Evolutionary conservation across 1,284 basidiomycete species (phyloP), one percentile per base, ranked within the genome.

Genomic region (Volvariella surrecta): DNA sequence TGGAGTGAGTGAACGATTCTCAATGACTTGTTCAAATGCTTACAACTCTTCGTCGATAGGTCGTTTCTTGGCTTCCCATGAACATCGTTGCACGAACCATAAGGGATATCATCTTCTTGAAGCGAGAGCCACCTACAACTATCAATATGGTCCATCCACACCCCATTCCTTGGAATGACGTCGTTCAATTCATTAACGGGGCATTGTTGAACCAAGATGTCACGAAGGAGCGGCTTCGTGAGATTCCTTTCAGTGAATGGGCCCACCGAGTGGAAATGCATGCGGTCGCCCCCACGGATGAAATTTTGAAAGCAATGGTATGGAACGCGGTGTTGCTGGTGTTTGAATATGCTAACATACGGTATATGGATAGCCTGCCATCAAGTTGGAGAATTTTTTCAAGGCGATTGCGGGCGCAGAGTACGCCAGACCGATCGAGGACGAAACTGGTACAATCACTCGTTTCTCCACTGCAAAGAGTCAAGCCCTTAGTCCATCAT

Each of bases 121-220:
- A 28, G 11, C 7, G 8, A 19, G 15, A 35, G n/a, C n/a, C 15
- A 35, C 18, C 34, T 16, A 6, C 6, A 4, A 52, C 47, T 22
- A 42, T 65, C 32, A 67, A 67, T 43, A 30, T 67, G 3, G 61
- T 63, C 0, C 66, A 68, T 48, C 66, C 66, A 1, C 48, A 51
- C 13, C 63, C 66, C 1, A 44, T 60, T 4, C 21, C 50, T 1
- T 67, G 63, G 61, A 50, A 54, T 7, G 30, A 39, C 6, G 40
- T 62, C 6, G 55, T 67, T 21, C 43, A 17, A 2, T 40, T 46
- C 2, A 48, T 66, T 22, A 54, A 54, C 20, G 31, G 51, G 4
- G 51, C 53, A 2, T 38, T 61, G 9, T 48, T 55, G 1, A 21
- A 47, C 34, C 46, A 49, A 15, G 48, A 48, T 2, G 22, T 48